Percentiles rank a stretch among this genome's conserved stretches.
Conservation (phyloP, 1,139 yeast genomes). For the Blastobotrys elegans region DNA sequence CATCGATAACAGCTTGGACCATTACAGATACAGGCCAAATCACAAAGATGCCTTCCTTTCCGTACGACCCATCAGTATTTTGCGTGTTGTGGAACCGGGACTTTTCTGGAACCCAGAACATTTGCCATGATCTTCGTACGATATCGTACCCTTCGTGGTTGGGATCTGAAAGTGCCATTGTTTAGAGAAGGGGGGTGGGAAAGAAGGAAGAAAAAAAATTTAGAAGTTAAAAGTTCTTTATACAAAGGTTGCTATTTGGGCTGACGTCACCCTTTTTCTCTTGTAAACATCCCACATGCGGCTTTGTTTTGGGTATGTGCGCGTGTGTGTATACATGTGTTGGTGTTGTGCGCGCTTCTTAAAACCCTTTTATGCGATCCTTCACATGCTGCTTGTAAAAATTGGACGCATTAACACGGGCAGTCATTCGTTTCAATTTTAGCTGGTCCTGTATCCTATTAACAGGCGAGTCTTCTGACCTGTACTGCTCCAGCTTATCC, state of each 20-base stretch:
- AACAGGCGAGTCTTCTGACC: neutral
- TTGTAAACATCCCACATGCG: too few relatives aligned
- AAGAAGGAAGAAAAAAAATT: too few relatives aligned
- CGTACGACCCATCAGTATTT: slow-evolving; percentile 44
- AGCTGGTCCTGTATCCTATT: neutral
- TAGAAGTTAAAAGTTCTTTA: too few relatives aligned
- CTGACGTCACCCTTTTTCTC: too few relatives aligned
- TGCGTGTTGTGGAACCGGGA: slow-evolving; percentile 24
- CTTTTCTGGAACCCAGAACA: slow-evolving; percentile 28
- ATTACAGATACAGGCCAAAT: slow-evolving; percentile 69
- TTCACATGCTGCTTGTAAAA: too few relatives aligned
- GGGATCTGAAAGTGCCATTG: too few relatives aligned
- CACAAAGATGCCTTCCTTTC: slow-evolving; percentile 50
- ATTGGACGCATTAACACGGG: neutral
- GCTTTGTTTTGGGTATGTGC: too few relatives aligned
- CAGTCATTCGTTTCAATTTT: neutral
- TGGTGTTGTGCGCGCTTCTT: too few relatives aligned
- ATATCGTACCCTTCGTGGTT: slow-evolving; percentile 26
- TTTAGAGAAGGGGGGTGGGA: too few relatives aligned
- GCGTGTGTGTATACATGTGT: too few relatives aligned
- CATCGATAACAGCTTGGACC: slow-evolving; percentile 57
- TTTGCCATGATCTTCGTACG: slow-evolving; percentile 20
- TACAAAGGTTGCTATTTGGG: too few relatives aligned
- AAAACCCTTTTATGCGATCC: too few relatives aligned
- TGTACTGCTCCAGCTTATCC: neutral